These are phyloP conservation scores for Arthrobotrys pseudoclavata DNA, from an alignment of 2,329 filamentous ascomycete genomes.

Conservation along the genomic window DNA sequence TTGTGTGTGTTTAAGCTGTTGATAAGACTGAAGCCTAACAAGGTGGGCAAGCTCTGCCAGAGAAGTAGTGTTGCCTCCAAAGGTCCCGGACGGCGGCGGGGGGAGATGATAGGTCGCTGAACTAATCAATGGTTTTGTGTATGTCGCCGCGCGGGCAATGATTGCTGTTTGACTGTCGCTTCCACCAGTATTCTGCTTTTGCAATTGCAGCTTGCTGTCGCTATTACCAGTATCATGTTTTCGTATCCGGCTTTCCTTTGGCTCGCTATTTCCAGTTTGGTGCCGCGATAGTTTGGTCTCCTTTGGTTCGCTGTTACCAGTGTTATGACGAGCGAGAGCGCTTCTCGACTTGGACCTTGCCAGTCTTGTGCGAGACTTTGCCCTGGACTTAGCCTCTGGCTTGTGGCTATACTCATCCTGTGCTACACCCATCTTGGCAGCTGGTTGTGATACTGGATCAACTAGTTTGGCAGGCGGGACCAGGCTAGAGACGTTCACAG, in stretches of 20 bases:
- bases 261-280: constrained; percentile 57
- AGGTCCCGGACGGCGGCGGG: constrained; percentile 65
- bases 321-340: constrained; percentile 55
- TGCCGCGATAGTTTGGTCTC: constrained; percentile 55
- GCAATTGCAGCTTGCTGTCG: constrained; percentile 52
- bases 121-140: constrained; percentile 59
- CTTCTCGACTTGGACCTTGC: constrained; percentile 58
- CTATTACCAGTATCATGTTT: constrained; percentile 58
- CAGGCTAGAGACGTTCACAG: constrained; percentile 35
- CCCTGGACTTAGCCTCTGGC: constrained; percentile 48
- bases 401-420: constrained; percentile 55
- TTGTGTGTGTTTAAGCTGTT: constrained; percentile 82
- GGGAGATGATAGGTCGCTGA: constrained; percentile 53
- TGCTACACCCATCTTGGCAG: constrained; percentile 60
- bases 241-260: constrained; percentile 59
- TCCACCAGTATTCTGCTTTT: constrained; percentile 56
- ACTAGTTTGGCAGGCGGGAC: constrained; percentile 41
- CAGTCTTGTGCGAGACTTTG: constrained; percentile 53
- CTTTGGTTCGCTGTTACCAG: constrained; percentile 57
- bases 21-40: constrained; percentile 82
- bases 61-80: constrained; percentile 76
- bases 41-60: constrained; percentile 83
- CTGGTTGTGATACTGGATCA: constrained; percentile 38
- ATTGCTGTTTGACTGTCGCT: constrained; percentile 58
- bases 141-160: constrained; percentile 51